Evolutionary conservation across 1,284 basidiomycete species (phyloP), one percentile per base, ranked within the genome.

Genomic region (Xerocomus cyaneibrunnescens): DNA sequence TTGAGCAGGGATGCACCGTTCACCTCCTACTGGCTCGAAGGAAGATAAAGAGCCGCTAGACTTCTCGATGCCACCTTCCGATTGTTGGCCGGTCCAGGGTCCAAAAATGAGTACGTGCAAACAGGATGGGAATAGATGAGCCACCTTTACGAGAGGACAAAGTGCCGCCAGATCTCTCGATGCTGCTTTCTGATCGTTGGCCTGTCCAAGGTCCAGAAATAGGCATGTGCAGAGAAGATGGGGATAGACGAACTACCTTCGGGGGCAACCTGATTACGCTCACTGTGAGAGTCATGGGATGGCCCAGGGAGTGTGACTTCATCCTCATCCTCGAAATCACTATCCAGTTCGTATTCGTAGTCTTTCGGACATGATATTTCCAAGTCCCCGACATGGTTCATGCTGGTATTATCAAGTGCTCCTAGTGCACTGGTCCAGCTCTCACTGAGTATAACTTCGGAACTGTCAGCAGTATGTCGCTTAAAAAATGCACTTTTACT

Each of bases 331-430:
- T 64, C 65, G 7, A 42, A 60, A 45, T 64, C 61, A 8, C 65
- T 66, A 36, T 64, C 65, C 36, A 57, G 57, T 6, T 67, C 63
- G 21, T 67, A 59, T 3, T 64, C 54, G 5, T 60, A 50, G 35
- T 39, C 52, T 1, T 48, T 13, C 1, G 62, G 51, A 38, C 49
- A 62, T 10, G 7, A 23, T n/a, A 62, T 55, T 32, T 60, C 59
- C 28, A 12, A 10, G 27, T 30, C 8, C 32, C 10, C 13, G 10
- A 28, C 25, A 23, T n/a, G 19, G 28, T 47, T 46, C 21, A 19
- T 17, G 7, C 31, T 13, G 4, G 21, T 6, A 31, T 50, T 12
- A 16, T 35, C 49, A 16, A 41, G 30, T 25, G 46, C 19, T 7
- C 37, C 21, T 6, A 64, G 28, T 17, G 46, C 41, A 25, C 7